Conservation (phyloP, 768 basidiomycete genomes). For the Mycena sanguinolenta region DNA sequence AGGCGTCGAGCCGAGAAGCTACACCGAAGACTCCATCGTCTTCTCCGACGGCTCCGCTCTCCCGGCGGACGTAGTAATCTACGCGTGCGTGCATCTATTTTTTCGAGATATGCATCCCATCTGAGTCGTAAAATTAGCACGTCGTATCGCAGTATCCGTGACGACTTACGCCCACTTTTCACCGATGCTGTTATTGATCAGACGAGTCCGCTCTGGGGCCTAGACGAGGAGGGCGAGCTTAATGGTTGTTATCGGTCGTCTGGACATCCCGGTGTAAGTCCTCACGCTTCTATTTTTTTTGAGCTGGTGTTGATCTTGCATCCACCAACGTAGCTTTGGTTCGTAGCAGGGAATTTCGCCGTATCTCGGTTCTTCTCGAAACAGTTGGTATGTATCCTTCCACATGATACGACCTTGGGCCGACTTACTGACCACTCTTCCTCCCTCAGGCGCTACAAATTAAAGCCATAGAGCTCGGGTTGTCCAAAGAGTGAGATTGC, state of each 20-base stretch:
- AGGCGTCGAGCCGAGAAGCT: slow-evolving; percentile 56
- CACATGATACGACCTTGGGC: background rate
- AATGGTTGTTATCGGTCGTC: slow-evolving; percentile 45
- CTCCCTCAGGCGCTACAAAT: slow-evolving; percentile 45
- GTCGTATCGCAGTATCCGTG: slow-evolving; percentile 43
- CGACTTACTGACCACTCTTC: background rate
- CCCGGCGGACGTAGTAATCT: slow-evolving; percentile 60
- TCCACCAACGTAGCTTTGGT: slow-evolving; percentile 52
- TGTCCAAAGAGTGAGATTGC: slow-evolving; percentile 1
- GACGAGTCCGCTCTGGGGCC: slow-evolving; percentile 42
- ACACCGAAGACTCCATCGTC: slow-evolving; percentile 49
- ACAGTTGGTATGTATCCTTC: slow-evolving; percentile 38
- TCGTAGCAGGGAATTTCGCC: slow-evolving; percentile 44
- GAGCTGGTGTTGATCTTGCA: background rate
- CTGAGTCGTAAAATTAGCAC: slow-evolving; percentile 37
- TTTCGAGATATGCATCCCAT: background rate
- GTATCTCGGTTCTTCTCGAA: slow-evolving; percentile 44
- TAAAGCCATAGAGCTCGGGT: slow-evolving; percentile 43
- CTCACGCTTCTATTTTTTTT: background rate
- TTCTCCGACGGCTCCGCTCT: slow-evolving; percentile 56
- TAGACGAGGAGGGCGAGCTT: slow-evolving; percentile 49
- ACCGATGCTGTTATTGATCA: slow-evolving; percentile 43
- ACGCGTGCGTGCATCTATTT: slow-evolving; percentile 48
- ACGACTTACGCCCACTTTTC: slow-evolving; percentile 40
- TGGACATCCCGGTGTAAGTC: slow-evolving; percentile 47